Percentiles rank a stretch among this genome's conserved stretches.
phyloP scores from a whole-genome alignment of 2,329 filamentous ascomycete species.

The Colletotrichum salicis region DNA sequence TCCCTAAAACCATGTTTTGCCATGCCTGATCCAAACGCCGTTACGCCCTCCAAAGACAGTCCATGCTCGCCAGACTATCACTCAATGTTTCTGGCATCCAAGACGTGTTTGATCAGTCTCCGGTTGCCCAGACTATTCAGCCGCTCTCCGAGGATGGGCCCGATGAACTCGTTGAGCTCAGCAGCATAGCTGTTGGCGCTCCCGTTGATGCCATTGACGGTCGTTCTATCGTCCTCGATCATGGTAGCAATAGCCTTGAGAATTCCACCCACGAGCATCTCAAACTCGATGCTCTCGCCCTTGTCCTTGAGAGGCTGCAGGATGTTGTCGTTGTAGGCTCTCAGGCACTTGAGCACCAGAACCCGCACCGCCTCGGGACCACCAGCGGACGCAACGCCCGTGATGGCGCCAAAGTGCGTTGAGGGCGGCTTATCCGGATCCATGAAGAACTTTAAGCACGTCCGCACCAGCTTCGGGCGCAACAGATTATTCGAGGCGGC shows the following conservation, averaged over 20 bases:
- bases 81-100: constrained; percentile 66
- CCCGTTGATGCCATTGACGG: constrained; percentile 35
- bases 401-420: constrained; percentile 89
- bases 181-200: constrained; percentile 50
- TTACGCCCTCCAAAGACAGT: constrained; percentile 38
- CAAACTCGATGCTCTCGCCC: constrained; percentile 62
- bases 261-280: constrained; percentile 67
- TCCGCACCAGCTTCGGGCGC: constrained; percentile 89
- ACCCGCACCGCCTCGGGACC: constrained; percentile 69
- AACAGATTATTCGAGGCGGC: constrained; percentile 82
- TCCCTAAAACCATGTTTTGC: constrained; percentile 26
- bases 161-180: constrained; percentile 65
- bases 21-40: constrained; percentile 37
- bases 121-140: constrained; percentile 59
- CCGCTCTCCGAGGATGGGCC: constrained; percentile 62
- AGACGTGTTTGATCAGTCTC: constrained; percentile 59
- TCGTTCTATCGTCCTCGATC: constrained; percentile 40
- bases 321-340: constrained; percentile 63
- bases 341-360: constrained; percentile 66
- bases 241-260: constrained; percentile 63
- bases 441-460: constrained; percentile 90
- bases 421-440: constrained; percentile 85
- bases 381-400: constrained; percentile 81
- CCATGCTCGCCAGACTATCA: constrained; percentile 43
- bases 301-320: constrained; percentile 64